Conservation (phyloP, 148 eudicot species). For the Oxyria digyna region DNA sequence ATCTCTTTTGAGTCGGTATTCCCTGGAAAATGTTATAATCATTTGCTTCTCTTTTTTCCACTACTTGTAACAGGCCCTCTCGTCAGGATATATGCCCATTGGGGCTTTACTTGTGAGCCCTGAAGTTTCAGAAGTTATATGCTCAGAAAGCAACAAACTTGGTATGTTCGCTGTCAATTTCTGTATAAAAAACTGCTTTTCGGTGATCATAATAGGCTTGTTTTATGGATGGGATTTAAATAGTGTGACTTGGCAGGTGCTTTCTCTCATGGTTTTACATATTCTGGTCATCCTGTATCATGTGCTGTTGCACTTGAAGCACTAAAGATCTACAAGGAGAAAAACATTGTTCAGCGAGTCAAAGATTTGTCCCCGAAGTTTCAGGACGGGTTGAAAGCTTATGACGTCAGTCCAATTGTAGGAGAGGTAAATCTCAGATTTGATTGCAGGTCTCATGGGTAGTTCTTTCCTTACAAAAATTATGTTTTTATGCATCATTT, state of each 20-base stretch:
- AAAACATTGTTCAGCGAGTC: slow-evolving; percentile 68
- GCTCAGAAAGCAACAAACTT: slow-evolving; percentile 84
- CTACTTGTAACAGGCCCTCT: slow-evolving; percentile 58
- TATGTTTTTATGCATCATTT: not conserved
- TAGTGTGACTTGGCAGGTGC: slow-evolving; percentile 26
- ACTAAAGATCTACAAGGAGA: slow-evolving; percentile 81
- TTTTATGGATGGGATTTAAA: not conserved
- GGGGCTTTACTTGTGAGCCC: slow-evolving; percentile 94
- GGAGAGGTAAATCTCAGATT: slow-evolving; percentile 59
- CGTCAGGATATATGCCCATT: slow-evolving; percentile 94
- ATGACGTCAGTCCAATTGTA: slow-evolving; percentile 72
- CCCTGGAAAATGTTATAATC: not conserved
- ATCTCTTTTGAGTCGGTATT: not conserved
- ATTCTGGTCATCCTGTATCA: slow-evolving; percentile 92
- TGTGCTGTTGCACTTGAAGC: slow-evolving; percentile 96
- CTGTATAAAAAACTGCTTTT: not conserved
- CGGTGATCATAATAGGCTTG: not conserved
- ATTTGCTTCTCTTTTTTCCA: not conserved
- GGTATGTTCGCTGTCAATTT: slow-evolving; percentile 27
- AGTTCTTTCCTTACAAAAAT: not conserved
- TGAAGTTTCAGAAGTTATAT: slow-evolving; percentile 66
- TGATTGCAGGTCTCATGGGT: not conserved
- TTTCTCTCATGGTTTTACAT: slow-evolving; percentile 94
- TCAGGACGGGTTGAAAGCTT: slow-evolving; percentile 79
- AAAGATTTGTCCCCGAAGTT: slow-evolving; percentile 59